phyloP scores from a whole-genome alignment of 2,329 filamentous ascomycete genomes.

The Canariomyces notabilis region DNA sequence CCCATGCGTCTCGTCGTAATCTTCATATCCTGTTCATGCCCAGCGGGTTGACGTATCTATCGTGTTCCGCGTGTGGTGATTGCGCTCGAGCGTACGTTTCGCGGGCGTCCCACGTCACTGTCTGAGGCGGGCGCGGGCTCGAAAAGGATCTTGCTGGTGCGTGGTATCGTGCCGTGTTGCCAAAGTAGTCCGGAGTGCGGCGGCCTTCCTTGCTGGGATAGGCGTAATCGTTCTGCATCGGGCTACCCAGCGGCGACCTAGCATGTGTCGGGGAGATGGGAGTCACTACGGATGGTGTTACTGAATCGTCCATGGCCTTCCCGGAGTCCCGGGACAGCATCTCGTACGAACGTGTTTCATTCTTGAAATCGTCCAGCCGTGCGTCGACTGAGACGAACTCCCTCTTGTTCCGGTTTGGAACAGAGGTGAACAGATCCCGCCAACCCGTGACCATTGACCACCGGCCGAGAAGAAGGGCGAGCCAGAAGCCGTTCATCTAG shows the following conservation, averaged over 20 bases:
- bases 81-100: slow-evolving; percentile 38
- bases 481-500: slow-evolving; percentile 79
- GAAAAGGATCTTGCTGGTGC: slow-evolving; percentile 52
- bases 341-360: slow-evolving; percentile 69
- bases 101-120: slow-evolving; percentile 40
- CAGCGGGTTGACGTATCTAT: slow-evolving; percentile 45
- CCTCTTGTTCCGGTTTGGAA: slow-evolving; percentile 51
- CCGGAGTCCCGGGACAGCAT: slow-evolving; percentile 64
- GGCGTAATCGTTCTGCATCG: slow-evolving; percentile 18
- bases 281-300: slow-evolving; percentile 43
- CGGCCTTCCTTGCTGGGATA: slow-evolving; percentile 32
- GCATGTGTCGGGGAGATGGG: slow-evolving; percentile 26
- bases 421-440: slow-evolving; percentile 56
- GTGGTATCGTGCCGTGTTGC: slow-evolving; percentile 49
- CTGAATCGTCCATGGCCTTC: slow-evolving; percentile 40
- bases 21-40: slow-evolving; percentile 52
- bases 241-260: slow-evolving; percentile 24
- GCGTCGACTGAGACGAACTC: slow-evolving; percentile 92
- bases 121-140: slow-evolving; percentile 45
- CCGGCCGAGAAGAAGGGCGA: slow-evolving; percentile 74
- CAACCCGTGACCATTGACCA: slow-evolving; percentile 83
- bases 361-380: slow-evolving; percentile 50
- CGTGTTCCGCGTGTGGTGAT: slow-evolving; percentile 31
- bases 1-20: slow-evolving; percentile 5
- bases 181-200: slow-evolving; percentile 52